Conservation (phyloP, 2,329 filamentous ascomycete species). For the Nigrospora osmanthi region DNA sequence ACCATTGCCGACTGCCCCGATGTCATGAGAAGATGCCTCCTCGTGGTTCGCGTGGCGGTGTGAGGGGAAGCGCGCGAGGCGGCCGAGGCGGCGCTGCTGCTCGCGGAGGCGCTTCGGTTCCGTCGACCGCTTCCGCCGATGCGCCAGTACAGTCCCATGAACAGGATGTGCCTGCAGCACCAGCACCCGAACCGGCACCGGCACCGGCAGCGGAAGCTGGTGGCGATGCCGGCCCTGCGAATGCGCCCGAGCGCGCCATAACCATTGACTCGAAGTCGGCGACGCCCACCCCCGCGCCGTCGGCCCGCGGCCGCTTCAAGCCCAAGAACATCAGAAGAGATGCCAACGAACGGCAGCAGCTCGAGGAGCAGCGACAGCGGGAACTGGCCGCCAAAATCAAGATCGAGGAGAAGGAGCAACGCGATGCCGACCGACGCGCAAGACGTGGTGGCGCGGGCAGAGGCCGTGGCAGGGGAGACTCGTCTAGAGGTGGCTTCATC, state of each 20-base stretch:
- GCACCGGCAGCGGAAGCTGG: neutral
- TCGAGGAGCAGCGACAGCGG: conserved; percentile 29
- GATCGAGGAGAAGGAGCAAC: conserved; percentile 20
- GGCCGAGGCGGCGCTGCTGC: conserved; percentile 5
- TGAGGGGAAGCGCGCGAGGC: conserved; percentile 6
- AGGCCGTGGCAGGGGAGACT: conserved; percentile 17
- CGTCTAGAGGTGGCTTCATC: conserved; percentile 18
- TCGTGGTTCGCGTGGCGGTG: conserved; percentile 5
- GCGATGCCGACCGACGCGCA: conserved; percentile 24
- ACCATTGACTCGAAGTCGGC: conserved; percentile 4
- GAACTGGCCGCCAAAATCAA: conserved; percentile 20
- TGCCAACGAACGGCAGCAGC: conserved; percentile 37
- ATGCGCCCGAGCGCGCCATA: neutral
- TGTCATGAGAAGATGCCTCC: conserved; percentile 6
- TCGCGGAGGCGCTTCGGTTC: conserved; percentile 1
- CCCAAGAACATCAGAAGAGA: conserved; percentile 42
- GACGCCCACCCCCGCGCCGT: conserved; percentile 22
- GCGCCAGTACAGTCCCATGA: neutral
- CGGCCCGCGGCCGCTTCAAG: conserved; percentile 24
- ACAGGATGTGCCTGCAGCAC: neutral
- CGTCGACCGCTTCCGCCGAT: neutral
- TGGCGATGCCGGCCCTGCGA: neutral
- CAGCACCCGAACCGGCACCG: neutral
- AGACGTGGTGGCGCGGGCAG: conserved; percentile 24
- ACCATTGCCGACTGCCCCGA: neutral